Conservation (phyloP, 129 eudicot genomes). For the Deinandra increscens region DNA sequence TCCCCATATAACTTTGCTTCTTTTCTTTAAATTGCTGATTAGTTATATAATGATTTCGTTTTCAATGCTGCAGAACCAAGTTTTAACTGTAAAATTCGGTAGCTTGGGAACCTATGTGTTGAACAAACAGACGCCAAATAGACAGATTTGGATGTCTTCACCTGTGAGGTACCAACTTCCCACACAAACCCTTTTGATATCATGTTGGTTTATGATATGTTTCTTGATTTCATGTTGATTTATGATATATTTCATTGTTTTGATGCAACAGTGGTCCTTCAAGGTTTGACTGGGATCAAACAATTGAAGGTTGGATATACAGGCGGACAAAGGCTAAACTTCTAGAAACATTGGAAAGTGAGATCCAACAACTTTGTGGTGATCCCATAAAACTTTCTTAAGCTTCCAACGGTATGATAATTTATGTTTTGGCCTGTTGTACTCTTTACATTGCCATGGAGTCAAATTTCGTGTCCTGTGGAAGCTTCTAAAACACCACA, state of each 20-base stretch:
- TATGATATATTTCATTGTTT: slow-evolving; percentile 6
- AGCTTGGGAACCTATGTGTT: slow-evolving; percentile 85
- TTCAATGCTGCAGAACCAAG: slow-evolving; percentile 68
- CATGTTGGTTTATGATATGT: neutral
- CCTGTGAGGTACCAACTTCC: slow-evolving; percentile 77
- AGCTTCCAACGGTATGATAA: slow-evolving; percentile 13
- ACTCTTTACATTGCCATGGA: neutral
- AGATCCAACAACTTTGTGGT: slow-evolving; percentile 76
- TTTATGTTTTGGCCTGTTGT: neutral
- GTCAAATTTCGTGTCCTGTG: neutral
- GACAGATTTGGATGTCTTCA: slow-evolving; percentile 99
- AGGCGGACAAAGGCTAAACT: slow-evolving; percentile 72
- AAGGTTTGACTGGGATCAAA: slow-evolving; percentile 89
- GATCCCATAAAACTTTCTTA: slow-evolving; percentile 56
- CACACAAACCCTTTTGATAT: neutral
- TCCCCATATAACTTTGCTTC: slow-evolving; percentile 12
- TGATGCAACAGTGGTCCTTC: slow-evolving; percentile 94
- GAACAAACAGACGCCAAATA: slow-evolving; percentile 96
- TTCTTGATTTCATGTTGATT: neutral
- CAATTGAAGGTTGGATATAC: slow-evolving; percentile 72
- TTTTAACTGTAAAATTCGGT: slow-evolving; percentile 90
- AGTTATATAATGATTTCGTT: slow-evolving; percentile 12
- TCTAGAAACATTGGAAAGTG: slow-evolving; percentile 52
- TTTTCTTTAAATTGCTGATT: neutral
- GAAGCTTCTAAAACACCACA: slow-evolving; percentile 8